Evolutionary conservation across 768 basidiomycete genomes (phyloP), one percentile per base, ranked within the genome.

Genomic region (Collybia mongolica): DNA sequence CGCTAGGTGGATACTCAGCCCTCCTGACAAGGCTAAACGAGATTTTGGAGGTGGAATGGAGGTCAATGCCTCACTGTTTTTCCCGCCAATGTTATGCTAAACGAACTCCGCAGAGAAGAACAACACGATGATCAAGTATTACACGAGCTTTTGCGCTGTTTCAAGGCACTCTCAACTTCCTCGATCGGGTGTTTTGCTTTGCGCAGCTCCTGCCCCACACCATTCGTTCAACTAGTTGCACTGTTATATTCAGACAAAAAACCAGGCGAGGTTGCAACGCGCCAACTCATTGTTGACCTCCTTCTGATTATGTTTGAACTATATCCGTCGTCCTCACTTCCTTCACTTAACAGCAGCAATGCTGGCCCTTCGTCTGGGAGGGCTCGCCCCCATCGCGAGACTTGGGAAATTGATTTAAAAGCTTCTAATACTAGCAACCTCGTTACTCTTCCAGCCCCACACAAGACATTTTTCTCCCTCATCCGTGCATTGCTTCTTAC

Each of bases 181-280:
- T 78, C 87, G 41, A 86, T 90, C 29, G 96, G 96, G 12, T 94
- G 90, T 62, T 83, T 85, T 46, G 93, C 97, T 4, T 80, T 99
- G 9, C 86, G 93, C n/a, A 86, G 83, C 59, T 88, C 86, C 24
- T 88, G 88, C 51, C 94, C 95, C 0, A 84, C 87, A 0, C 97
- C 96, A 1, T 98, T 93, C 64, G 75, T 78, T 3, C 89, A 95
- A 54, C 76, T 99, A 23, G 77, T 95, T 15, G 72, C 83, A 7
- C 78, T 98, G 14, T 75, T 98, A 2, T 98, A 92, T 67, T 96
- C 94, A 3, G 96, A 98, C 74, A 98, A 98, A 75, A 97, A 95
- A 65, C 97, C 97, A 0, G 97, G 97, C 39, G 97, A 99, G 35
- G 76, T 98, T 7, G 81, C 84, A 3, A 88, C 91, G 4, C 84